Evolutionary conservation across 2,329 filamentous ascomycete species (phyloP), one percentile per base, ranked within the genome.

Genomic region (Chalaropsis ovoidea): DNA sequence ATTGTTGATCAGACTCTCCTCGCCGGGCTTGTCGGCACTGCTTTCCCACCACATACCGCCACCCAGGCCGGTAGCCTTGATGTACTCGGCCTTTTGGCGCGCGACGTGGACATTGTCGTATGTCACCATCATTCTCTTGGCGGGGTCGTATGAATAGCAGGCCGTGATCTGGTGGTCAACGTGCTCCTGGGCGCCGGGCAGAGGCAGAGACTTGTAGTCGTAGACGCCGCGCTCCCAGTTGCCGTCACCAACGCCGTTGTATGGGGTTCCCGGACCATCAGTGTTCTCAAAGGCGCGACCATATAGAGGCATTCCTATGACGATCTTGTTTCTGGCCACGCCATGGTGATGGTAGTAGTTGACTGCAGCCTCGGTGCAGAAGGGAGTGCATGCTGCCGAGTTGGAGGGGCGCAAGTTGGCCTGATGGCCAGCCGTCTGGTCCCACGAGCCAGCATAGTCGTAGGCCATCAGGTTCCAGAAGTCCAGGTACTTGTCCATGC

Each of bases 11-110:
- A 96, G 73, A 70, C 89, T 93, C 64, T 80, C 75, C 0, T 80
- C 77, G 0, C 84, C 85, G 2, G 75, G 72, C 72, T 85, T 86
- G 73, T 96, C 93, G 0, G 83, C 86, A 71, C 87, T 93, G 71
- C 85, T 89, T 77, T 96, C 92, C 91, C 91, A 96, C 90, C 90
- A 97, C 92, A 97, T 96, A n/a, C 82, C 90, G 19, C 93, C 93
- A 1, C 91, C 92, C 0, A 96, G 80, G 0, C 83, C 79, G 56
- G 81, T 77, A 22, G 82, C 74, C 72, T 79, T 82, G 72, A 96
- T 83, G 73, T 85, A 96, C 11, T 82, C 77, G 1, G 86, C 85
- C 78, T 96, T 97, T 69, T 76, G 73, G 69, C 78, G 78, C 2
- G 85, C 87, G 74, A 91, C 83, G 2, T 78, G 76, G 0, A 85